Evolutionary conservation across 1,284 basidiomycete genomes (phyloP).

Genomic region (Sphagnurus paluster): DNA sequence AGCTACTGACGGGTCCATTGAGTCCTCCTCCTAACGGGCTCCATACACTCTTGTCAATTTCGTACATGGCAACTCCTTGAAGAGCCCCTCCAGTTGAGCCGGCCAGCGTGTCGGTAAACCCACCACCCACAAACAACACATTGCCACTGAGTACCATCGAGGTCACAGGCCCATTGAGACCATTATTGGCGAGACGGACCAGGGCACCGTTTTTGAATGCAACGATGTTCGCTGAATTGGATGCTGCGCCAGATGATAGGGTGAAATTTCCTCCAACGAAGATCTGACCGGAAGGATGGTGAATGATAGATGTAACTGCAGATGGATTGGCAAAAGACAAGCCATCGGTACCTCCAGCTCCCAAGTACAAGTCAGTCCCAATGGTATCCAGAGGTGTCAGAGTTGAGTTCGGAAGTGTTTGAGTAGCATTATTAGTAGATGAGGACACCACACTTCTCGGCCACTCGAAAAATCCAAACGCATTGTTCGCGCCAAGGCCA

Average conservation of each 20-base stretch:
- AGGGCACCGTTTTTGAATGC: slow-evolving; percentile 65
- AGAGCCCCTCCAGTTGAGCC: slow-evolving; percentile 55
- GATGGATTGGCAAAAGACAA: slow-evolving; percentile 35
- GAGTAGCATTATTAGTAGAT: slow-evolving; percentile 50
- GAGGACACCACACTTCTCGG: slow-evolving; percentile 47
- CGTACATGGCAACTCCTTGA: slow-evolving; percentile 74
- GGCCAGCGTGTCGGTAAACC: slow-evolving; percentile 72
- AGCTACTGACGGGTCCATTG: slow-evolving; percentile 69
- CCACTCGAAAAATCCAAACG: slow-evolving; percentile 85
- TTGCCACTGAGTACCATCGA: slow-evolving; percentile 61
- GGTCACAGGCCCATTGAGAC: slow-evolving; percentile 77
- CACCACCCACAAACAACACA: slow-evolving; percentile 81
- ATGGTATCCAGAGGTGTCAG: slow-evolving; percentile 70
- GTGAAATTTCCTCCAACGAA: slow-evolving; percentile 83
- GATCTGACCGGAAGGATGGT: slow-evolving; percentile 63
- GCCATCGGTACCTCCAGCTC: slow-evolving; percentile 46
- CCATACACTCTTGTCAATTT: slow-evolving; percentile 72
- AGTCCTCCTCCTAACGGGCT: slow-evolving; percentile 72
- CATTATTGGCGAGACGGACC: slow-evolving; percentile 53
- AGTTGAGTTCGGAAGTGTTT: slow-evolving; percentile 66
- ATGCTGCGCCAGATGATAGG: slow-evolving; percentile 54
- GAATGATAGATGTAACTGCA: slow-evolving; percentile 57
- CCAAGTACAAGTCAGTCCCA: slow-evolving; percentile 59
- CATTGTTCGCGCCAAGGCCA: slow-evolving; percentile 34
- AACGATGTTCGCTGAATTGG: slow-evolving; percentile 71